A percentile compares a stretch with the other conserved stretches of the same genome.
Evolutionary conservation across 306 rosid species (phyloP).

Genomic region (Vigna unguiculata): DNA sequence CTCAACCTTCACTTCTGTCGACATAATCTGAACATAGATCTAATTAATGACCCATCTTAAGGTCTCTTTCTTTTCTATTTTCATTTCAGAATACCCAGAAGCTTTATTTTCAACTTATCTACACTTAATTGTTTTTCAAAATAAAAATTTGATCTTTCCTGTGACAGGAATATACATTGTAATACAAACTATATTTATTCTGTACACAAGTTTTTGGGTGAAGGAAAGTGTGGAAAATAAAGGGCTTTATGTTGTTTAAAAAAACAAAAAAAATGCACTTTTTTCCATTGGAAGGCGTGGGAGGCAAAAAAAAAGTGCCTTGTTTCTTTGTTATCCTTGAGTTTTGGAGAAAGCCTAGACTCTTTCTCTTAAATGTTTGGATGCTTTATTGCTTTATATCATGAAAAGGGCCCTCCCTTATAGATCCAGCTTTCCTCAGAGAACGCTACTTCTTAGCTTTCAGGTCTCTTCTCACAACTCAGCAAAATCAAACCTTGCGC

Average conservation of each 20-base stretch:
- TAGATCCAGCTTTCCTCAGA: slow-evolving; percentile 39
- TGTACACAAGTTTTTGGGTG: not conserved
- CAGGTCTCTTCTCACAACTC: slow-evolving; percentile 9
- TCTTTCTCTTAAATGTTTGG: slow-evolving; percentile 47
- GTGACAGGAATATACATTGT: not conserved
- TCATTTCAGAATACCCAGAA: not conserved
- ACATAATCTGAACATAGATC: slow-evolving; percentile 58
- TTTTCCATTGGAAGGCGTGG: slow-evolving; percentile 63
- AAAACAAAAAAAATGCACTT: not conserved
- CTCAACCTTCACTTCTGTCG: slow-evolving; percentile 45
- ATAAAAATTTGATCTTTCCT: not conserved
- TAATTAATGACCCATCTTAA: slow-evolving; percentile 33
- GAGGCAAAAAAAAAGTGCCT: slow-evolving; percentile 49
- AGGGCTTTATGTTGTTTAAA: not conserved
- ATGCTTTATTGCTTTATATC: slow-evolving; percentile 43
- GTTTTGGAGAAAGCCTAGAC: slow-evolving; percentile 49
- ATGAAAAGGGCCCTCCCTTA: slow-evolving; percentile 35
- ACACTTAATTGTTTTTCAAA: not conserved
- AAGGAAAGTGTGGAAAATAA: not conserved
- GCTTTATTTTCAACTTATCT: not conserved
- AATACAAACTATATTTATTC: not conserved
- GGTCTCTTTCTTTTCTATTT: not conserved
- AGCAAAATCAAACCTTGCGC: slow-evolving; percentile 18
- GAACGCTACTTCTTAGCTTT: slow-evolving; percentile 27
- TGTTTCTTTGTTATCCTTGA: slow-evolving; percentile 32